Conservation (phyloP, 2,329 filamentous ascomycete genomes). For the Clathrospora elynae region DNA sequence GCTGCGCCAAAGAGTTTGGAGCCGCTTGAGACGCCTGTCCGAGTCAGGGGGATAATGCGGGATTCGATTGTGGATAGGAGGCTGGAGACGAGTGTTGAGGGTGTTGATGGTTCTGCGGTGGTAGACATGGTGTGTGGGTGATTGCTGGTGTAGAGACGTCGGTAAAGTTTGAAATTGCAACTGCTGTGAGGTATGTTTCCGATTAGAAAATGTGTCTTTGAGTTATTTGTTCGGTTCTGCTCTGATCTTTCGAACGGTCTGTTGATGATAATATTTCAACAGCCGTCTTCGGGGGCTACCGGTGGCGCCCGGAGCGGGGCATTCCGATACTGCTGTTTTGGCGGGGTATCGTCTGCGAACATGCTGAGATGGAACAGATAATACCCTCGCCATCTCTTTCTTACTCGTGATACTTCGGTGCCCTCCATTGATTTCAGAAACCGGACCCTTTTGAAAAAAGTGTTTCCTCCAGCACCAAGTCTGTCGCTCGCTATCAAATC, state of each 20-base stretch:
- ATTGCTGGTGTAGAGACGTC: neutral
- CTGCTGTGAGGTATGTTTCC: neutral
- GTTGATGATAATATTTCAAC: neutral
- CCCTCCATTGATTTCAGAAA: too few species aligned
- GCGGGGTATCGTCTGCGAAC: constrained; percentile 2
- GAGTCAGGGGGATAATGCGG: constrained; percentile 59
- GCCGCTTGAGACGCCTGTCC: constrained; percentile 56
- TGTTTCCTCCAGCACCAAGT: too few species aligned
- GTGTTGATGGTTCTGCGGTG: neutral
- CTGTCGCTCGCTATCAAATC: too few species aligned
- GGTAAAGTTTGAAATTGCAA: neutral
- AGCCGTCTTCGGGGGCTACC: constrained; percentile 6
- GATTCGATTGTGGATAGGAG: constrained; percentile 42
- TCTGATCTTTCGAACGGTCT: neutral
- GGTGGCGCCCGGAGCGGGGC: constrained; percentile 8
- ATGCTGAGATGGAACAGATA: neutral
- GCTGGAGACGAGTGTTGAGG: constrained; percentile 5
- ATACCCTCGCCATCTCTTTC: too few species aligned
- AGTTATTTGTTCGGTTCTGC: too few species aligned
- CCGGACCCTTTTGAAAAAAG: too few species aligned
- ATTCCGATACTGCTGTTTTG: constrained; percentile 3
- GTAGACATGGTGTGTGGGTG: constrained; percentile 7
- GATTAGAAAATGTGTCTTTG: neutral
- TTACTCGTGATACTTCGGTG: too few species aligned
- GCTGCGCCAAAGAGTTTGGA: constrained; percentile 64